phyloP scores from a whole-genome alignment of 805 yeast species.

The Metahyphopichia silvanorum region DNA sequence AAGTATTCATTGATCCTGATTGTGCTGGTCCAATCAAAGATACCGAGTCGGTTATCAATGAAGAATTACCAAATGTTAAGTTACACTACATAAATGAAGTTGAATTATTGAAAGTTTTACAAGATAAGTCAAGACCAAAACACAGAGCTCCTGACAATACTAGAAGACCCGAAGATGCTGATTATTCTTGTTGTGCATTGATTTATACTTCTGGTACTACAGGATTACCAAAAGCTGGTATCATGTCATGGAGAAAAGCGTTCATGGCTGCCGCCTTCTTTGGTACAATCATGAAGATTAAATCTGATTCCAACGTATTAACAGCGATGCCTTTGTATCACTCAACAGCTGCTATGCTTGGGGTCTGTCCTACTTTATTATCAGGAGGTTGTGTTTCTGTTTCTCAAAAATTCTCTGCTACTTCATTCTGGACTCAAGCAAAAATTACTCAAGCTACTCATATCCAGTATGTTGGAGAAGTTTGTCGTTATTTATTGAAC shows the following conservation, averaged over 20 bases:
- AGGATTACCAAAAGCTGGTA: slow-evolving; percentile 91
- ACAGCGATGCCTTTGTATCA: slow-evolving; percentile 96
- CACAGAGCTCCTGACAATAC: slow-evolving; percentile 54
- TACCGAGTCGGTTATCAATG: slow-evolving; percentile 40
- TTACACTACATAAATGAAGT: slow-evolving; percentile 52
- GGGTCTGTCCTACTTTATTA: slow-evolving; percentile 64
- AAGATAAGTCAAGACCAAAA: slow-evolving; percentile 40
- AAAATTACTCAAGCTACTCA: slow-evolving; percentile 68
- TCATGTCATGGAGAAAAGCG: slow-evolving; percentile 87
- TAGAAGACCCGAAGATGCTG: slow-evolving; percentile 57
- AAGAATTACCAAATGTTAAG: slow-evolving; percentile 33
- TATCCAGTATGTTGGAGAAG: slow-evolving; percentile 93
- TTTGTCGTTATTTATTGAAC: slow-evolving; percentile 78
- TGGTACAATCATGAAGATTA: slow-evolving; percentile 63
- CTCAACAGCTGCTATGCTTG: slow-evolving; percentile 88
- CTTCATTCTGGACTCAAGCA: slow-evolving; percentile 88
- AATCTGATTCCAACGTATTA: slow-evolving; percentile 56
- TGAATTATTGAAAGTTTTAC: slow-evolving; percentile 40
- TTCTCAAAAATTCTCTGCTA: slow-evolving; percentile 77
- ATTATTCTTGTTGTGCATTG: slow-evolving; percentile 63
- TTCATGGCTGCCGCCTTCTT: slow-evolving; percentile 68
- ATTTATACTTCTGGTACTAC: slow-evolving; percentile 95
- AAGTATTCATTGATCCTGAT: slow-evolving; percentile 73
- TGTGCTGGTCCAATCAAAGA: slow-evolving; percentile 51
- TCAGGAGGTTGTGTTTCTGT: slow-evolving; percentile 76